Percentiles rank a stretch among this genome's conserved stretches.
phyloP scores from a whole-genome alignment of 2,329 filamentous ascomycete genomes.

The Whalleya microplaca region DNA sequence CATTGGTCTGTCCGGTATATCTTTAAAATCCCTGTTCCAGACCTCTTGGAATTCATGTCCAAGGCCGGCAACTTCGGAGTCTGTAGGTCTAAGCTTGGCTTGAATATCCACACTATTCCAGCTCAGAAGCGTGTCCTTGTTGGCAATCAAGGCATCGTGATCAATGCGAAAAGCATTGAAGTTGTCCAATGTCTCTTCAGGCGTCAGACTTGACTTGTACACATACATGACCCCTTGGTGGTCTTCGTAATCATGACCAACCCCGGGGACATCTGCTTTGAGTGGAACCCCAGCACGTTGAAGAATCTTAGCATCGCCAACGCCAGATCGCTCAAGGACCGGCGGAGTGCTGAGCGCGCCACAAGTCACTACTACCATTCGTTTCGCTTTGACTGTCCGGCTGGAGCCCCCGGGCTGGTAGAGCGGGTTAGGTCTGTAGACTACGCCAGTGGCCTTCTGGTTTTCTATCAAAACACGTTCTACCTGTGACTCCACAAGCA shows the following conservation, averaged over 20 bases:
- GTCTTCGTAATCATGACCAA: slow-evolving; percentile 50
- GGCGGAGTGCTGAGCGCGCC: slow-evolving; percentile 47
- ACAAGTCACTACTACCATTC: slow-evolving; percentile 47
- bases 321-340: slow-evolving; percentile 55
- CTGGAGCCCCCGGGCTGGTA: neutral
- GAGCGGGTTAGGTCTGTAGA: neutral
- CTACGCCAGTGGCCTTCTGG: slow-evolving; percentile 1
- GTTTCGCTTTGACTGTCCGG: slow-evolving; percentile 44
- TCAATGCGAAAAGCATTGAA: neutral
- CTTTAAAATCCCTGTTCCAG: slow-evolving; percentile 53
- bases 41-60: slow-evolving; percentile 55
- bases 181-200: slow-evolving; percentile 17
- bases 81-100: slow-evolving; percentile 53
- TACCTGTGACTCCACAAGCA: slow-evolving; percentile 57
- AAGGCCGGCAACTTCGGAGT: slow-evolving; percentile 44
- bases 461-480: neutral
- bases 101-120: slow-evolving; percentile 63
- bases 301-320: slow-evolving; percentile 48
- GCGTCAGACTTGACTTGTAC: slow-evolving; percentile 33
- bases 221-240: slow-evolving; percentile 22
- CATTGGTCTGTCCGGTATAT: slow-evolving; percentile 35
- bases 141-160: slow-evolving; percentile 44
- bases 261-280: slow-evolving; percentile 45
- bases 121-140: slow-evolving; percentile 54
- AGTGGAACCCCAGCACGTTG: slow-evolving; percentile 38